phyloP scores from a whole-genome alignment of 805 yeast genomes.

The Saturnispora galanensis region DNA sequence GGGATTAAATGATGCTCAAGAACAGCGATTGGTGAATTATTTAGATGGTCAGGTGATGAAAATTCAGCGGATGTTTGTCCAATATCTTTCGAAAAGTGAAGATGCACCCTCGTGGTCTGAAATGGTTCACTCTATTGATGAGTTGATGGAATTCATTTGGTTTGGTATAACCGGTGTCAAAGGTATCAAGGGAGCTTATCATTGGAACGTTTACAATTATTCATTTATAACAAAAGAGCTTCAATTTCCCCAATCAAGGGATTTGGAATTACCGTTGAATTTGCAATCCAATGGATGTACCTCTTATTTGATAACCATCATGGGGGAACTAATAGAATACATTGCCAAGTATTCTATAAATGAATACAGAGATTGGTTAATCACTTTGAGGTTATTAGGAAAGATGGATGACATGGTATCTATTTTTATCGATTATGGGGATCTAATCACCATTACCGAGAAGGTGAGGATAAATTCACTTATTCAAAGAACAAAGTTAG shows the following conservation, averaged over 20 bases:
- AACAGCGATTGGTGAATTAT: conserved; percentile 43
- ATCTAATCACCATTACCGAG: conserved; percentile 23
- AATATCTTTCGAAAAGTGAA: conserved; percentile 22
- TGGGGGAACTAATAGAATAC: conserved; percentile 61
- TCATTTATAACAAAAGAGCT: not conserved
- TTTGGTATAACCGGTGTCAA: conserved; percentile 37
- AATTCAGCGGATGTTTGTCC: conserved; percentile 45
- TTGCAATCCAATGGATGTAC: conserved; percentile 37
- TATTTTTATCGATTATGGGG: conserved; percentile 22
- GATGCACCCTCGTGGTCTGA: conserved; percentile 20
- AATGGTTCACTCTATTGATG: conserved; percentile 36
- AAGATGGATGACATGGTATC: conserved; percentile 25
- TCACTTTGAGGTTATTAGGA: conserved; percentile 17
- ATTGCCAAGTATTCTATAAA: conserved; percentile 30
- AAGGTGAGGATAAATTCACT: conserved; percentile 27
- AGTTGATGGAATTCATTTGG: conserved; percentile 51
- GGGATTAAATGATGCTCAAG: conserved; percentile 37
- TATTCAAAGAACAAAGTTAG: conserved; percentile 23
- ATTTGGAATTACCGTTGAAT: conserved; percentile 5
- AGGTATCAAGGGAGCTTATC: conserved; percentile 16
- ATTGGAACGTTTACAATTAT: conserved; percentile 14
- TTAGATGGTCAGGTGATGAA: conserved; percentile 44
- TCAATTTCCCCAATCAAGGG: not conserved
- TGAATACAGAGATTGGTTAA: conserved; percentile 18
- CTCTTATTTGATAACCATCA: conserved; percentile 49